These are phyloP conservation scores for Microcos paniculata DNA, from an alignment of 345 rosid species.

Conservation along the genomic window DNA sequence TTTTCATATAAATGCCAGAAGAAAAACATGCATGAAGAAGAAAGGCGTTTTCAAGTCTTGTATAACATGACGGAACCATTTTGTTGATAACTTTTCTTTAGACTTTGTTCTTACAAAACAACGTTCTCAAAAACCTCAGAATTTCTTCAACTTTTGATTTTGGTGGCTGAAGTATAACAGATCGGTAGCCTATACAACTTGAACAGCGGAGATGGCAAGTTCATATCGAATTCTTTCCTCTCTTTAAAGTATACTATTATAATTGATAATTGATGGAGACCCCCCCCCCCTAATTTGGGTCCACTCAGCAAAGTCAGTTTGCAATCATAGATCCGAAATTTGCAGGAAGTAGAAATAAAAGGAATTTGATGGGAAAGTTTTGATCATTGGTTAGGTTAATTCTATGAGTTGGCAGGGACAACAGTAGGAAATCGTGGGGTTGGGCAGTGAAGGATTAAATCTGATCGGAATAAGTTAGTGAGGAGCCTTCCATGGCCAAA, in stretches of 20 bases:
- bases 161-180: background rate
- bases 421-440: background rate
- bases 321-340: background rate
- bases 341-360: background rate
- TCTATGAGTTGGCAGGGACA: constrained; percentile 7
- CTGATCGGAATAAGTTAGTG: background rate
- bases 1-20: background rate
- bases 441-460: background rate
- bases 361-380: background rate
- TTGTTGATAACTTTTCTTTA: background rate
- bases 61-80: no score
- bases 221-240: background rate
- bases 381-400: constrained; percentile 9
- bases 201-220: background rate
- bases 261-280: background rate
- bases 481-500: constrained; percentile 3
- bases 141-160: background rate
- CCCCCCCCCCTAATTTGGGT: background rate
- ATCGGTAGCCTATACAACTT: background rate
- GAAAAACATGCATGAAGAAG: background rate
- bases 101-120: background rate
- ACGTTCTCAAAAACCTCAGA: no score
- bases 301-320: background rate
- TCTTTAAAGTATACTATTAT: background rate
- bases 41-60: background rate